These are phyloP conservation scores for Aspergillus piperis DNA, from an alignment of 2,329 filamentous ascomycete genomes.

Conservation along the genomic window DNA sequence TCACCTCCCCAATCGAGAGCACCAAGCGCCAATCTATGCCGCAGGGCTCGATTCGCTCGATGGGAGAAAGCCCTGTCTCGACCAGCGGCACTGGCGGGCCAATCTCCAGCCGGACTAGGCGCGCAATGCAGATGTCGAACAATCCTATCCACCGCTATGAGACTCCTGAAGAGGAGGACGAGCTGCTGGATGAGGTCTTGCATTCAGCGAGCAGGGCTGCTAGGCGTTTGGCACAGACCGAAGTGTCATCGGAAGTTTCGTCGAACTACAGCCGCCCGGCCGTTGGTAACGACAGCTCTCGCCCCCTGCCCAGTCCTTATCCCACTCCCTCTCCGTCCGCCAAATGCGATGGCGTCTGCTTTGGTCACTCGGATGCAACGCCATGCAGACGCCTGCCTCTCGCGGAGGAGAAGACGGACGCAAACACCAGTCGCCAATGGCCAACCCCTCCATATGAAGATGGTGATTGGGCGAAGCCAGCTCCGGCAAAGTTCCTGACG, in stretches of 20 bases:
- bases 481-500: slow-evolving; percentile 77
- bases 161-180: slow-evolving; percentile 93
- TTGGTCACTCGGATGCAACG: slow-evolving; percentile 57
- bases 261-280: slow-evolving; percentile 55
- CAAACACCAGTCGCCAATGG: slow-evolving; percentile 69
- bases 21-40: slow-evolving; percentile 45
- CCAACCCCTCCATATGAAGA: slow-evolving; percentile 95
- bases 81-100: slow-evolving; percentile 46
- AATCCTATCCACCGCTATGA: slow-evolving; percentile 85
- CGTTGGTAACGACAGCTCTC: slow-evolving; percentile 30
- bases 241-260: slow-evolving; percentile 44
- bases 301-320: slow-evolving; percentile 54
- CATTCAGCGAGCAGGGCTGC: slow-evolving; percentile 74
- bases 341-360: slow-evolving; percentile 74
- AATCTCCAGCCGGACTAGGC: slow-evolving; percentile 76
- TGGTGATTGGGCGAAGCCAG: slow-evolving; percentile 83
- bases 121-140: slow-evolving; percentile 68
- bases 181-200: slow-evolving; percentile 86
- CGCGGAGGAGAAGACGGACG: slow-evolving; percentile 57
- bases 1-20: slow-evolving; percentile 34
- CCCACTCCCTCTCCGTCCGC: slow-evolving; percentile 78
- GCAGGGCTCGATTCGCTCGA: slow-evolving; percentile 32
- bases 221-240: slow-evolving; percentile 63
- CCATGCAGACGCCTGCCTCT: slow-evolving; percentile 69
- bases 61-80: slow-evolving; percentile 31